A percentile compares a stretch with the other conserved stretches of the same genome.
These are phyloP conservation scores for Physcomitrium patens DNA, from an alignment of 225 moss, liverwort and hornwort genomes.

Conservation along the genomic window DNA sequence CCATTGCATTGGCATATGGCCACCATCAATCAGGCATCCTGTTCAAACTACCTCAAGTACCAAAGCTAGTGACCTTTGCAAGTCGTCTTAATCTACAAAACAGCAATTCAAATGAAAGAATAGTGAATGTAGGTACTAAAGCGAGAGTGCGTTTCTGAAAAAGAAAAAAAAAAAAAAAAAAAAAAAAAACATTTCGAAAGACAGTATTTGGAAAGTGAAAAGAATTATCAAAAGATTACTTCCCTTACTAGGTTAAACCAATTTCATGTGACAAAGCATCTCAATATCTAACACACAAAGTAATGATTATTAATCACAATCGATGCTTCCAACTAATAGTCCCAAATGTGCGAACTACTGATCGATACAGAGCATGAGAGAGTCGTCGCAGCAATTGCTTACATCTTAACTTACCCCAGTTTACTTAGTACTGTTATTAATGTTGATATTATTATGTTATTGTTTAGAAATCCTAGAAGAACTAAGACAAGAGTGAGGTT, in stretches of 20 bases:
- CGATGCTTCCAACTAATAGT: background rate
- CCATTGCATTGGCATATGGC: slow-evolving; percentile 58
- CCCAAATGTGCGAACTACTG: background rate
- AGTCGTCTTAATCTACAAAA: too few species aligned
- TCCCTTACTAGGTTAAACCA: background rate
- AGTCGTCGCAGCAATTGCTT: slow-evolving; percentile 23
- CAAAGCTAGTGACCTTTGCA: too few species aligned
- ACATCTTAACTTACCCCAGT: background rate
- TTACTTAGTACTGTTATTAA: slow-evolving; percentile 1
- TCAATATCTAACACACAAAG: background rate
- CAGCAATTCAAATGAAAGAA: too few species aligned
- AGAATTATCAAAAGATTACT: background rate
- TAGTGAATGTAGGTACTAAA: slow-evolving; percentile 7
- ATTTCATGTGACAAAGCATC: background rate
- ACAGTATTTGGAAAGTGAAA: background rate
- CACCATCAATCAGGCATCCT: slow-evolving; percentile 46
- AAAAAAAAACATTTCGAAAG: slow-evolving; percentile 9
- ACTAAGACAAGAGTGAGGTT: background rate
- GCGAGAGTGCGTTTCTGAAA: background rate
- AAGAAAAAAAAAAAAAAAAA: too few species aligned
- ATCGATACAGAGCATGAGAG: slow-evolving; percentile 3
- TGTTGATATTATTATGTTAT: background rate
- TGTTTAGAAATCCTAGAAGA: background rate
- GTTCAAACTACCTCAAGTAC: background rate
- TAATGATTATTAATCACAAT: background rate